A percentile compares a stretch with the other conserved stretches of the same genome.
These are phyloP conservation scores for maize (Zea mays) DNA, from an alignment of 176 grass and related monocot species.

Conservation along the genomic window Zm-B73-REFERENCE-NAM-5.0 NC_050100.1:88887501-88888000, in stretches of 20 bases:
- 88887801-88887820: conserved; percentile 93
- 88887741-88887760: conserved; percentile 77
- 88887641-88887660: conserved; percentile 91
- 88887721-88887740: conserved; percentile 57
- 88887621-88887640: conserved; percentile 87
- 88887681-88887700: conserved; percentile 70
- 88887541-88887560: conserved; percentile 63
- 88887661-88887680: conserved; percentile 62
- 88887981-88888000: conserved; percentile 54
- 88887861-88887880: conserved; percentile 39
- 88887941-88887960: conserved; percentile 66
- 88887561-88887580: conserved; percentile 70
- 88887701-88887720: conserved; percentile 71
- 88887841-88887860: conserved; percentile 69
- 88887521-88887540: conserved; percentile 31
- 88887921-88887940: conserved; percentile 51
- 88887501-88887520: not conserved
- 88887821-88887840: conserved; percentile 72
- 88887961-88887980: not conserved
- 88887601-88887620: conserved; percentile 90
- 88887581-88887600: conserved; percentile 49
- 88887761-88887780: conserved; percentile 59
- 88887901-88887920: conserved; percentile 55
- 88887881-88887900: conserved; percentile 53
- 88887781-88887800: conserved; percentile 71